phyloP scores from a whole-genome alignment of 2,329 filamentous ascomycete species.

The Decorospora gaudefroyi region DNA sequence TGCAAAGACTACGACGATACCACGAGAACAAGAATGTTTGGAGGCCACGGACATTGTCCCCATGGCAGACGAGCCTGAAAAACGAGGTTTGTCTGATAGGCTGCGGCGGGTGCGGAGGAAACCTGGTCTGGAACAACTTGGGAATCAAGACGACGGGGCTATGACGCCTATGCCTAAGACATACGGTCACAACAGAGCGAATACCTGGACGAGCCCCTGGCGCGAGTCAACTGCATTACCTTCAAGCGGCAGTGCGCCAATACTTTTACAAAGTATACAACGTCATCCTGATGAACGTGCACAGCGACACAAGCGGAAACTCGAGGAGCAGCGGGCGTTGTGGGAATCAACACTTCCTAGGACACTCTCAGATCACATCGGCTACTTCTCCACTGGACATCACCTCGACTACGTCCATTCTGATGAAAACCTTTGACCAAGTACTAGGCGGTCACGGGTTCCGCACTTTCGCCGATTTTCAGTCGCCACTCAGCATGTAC shows the following conservation, averaged over 20 bases:
- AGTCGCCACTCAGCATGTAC: too few species aligned
- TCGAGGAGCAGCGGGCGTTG: conserved; percentile 21
- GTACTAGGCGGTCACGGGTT: too few species aligned
- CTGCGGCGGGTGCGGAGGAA: conserved; percentile 23
- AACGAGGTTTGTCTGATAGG: conserved; percentile 18
- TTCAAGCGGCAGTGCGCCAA: conserved; percentile 9
- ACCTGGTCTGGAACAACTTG: conserved; percentile 21
- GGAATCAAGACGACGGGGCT: conserved; percentile 14
- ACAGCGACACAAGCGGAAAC: conserved; percentile 7
- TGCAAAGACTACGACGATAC: conserved; percentile 8
- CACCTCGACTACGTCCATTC: conserved; percentile 8
- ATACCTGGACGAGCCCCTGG: conserved; percentile 13
- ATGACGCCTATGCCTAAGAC: conserved; percentile 3
- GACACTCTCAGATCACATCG: conserved; percentile 9
- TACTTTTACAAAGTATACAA: conserved; percentile 11
- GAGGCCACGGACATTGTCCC: conserved; percentile 15
- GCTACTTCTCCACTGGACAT: conserved; percentile 12
- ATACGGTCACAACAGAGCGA: conserved; percentile 10
- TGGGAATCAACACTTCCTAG: conserved; percentile 31
- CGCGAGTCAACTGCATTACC: conserved; percentile 6
- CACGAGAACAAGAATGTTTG: conserved; percentile 15
- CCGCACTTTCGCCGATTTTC: too few species aligned
- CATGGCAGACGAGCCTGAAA: conserved; percentile 17
- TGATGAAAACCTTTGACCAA: neutral
- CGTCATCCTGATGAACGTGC: conserved; percentile 6